Conservation (phyloP, 257 asterid genomes). For the Nicotiana sylvestris region DNA sequence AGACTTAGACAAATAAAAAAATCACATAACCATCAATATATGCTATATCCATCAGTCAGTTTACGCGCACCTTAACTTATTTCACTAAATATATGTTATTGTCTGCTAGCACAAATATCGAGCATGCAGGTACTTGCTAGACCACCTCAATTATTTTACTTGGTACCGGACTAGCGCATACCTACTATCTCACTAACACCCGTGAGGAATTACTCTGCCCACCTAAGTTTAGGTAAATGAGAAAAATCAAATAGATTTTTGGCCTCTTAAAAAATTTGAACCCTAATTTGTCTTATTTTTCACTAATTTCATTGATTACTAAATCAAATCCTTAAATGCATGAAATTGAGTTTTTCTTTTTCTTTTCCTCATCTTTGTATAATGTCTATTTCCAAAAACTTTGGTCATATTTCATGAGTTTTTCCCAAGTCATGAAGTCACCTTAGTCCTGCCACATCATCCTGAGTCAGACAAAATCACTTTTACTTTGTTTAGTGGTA, state of each 20-base stretch:
- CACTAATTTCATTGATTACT: not conserved
- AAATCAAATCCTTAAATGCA: not conserved
- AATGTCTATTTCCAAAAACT: not conserved
- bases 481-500: slow-evolving; percentile 15
- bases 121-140: not conserved
- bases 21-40: too few species aligned
- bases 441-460: slow-evolving; percentile 29
- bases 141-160: not conserved
- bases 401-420: not conserved
- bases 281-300: too few species aligned
- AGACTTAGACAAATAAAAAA: too few species aligned
- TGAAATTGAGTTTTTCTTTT: too few species aligned
- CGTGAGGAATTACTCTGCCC: too few species aligned
- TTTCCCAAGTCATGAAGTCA: slow-evolving; percentile 18
- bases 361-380: not conserved
- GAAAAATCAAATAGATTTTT: not conserved
- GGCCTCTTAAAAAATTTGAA: too few species aligned
- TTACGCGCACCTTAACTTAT: not conserved
- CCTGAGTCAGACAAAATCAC: slow-evolving; percentile 40
- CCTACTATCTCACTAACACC: too few species aligned
- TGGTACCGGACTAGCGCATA: not conserved
- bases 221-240: not conserved
- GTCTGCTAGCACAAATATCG: not conserved
- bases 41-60: too few species aligned
- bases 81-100: not conserved